Percentiles rank a stretch among this genome's conserved stretches.
Evolutionary conservation across 2,329 filamentous ascomycete species (phyloP).

Genomic region (Clarireedia hainanense): DNA sequence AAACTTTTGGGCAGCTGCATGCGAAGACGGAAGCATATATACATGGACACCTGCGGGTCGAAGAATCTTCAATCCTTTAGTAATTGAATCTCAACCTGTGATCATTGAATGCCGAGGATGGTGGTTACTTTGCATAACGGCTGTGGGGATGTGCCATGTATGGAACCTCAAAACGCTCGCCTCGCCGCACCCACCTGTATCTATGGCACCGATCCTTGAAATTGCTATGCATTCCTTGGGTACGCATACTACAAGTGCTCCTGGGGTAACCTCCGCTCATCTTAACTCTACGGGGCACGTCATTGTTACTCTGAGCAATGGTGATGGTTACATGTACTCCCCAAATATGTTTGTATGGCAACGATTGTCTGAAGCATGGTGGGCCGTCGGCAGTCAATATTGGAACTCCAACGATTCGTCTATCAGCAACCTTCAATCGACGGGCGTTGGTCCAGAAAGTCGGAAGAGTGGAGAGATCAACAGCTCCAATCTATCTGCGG

Average conservation of each 20-base stretch:
- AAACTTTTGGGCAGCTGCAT: constrained; percentile 86
- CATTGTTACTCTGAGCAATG: constrained; percentile 86
- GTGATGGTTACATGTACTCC: constrained; percentile 88
- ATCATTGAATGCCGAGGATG: constrained; percentile 85
- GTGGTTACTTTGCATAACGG: constrained; percentile 85
- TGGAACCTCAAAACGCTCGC: constrained; percentile 84
- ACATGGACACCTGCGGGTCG: constrained; percentile 90
- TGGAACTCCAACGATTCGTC: constrained; percentile 97
- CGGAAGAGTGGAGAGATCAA: constrained; percentile 39
- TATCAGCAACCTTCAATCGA: constrained; percentile 70
- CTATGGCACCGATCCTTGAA: constrained; percentile 81
- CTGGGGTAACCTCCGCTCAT: constrained; percentile 83
- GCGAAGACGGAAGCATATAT: constrained; percentile 85
- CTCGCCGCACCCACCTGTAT: constrained; percentile 82
- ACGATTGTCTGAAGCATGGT: constrained; percentile 93
- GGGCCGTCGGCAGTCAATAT: constrained; percentile 95
- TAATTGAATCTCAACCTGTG: constrained; percentile 87
- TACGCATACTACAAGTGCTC: constrained; percentile 65
- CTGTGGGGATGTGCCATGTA: constrained; percentile 81
- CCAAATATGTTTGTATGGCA: constrained; percentile 86
- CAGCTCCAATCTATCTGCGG: constrained; percentile 65
- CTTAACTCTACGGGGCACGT: constrained; percentile 83
- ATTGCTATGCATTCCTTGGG: constrained; percentile 74
- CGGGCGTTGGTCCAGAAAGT: constrained; percentile 52
- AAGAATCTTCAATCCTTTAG: constrained; percentile 72